phyloP scores from a whole-genome alignment of 2,329 filamentous ascomycete genomes.

The Xylaria sp. region DNA sequence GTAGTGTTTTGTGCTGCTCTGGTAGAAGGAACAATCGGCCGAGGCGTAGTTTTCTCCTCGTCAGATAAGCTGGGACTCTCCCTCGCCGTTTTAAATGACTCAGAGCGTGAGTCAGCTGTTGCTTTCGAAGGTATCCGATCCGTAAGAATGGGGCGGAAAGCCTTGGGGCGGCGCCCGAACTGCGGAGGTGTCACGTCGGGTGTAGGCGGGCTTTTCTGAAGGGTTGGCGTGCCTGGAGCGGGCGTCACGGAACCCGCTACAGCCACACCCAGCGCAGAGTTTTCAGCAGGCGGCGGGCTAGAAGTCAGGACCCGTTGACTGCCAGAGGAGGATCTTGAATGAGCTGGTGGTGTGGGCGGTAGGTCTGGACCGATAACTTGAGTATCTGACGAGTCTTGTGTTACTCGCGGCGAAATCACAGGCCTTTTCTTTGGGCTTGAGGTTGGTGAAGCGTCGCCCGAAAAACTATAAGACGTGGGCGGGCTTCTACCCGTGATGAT shows the following conservation, averaged over 20 bases:
- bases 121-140: slow-evolving; percentile 63
- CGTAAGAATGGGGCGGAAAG: slow-evolving; percentile 57
- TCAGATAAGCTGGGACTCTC: slow-evolving; percentile 72
- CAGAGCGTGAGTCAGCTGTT: slow-evolving; percentile 69
- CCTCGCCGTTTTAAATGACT: slow-evolving; percentile 77
- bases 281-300: slow-evolving; percentile 54
- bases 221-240: slow-evolving; percentile 67
- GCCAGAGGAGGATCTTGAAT: slow-evolving; percentile 67
- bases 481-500: slow-evolving; percentile 25
- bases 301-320: slow-evolving; percentile 57
- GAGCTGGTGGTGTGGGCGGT: slow-evolving; percentile 71
- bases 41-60: slow-evolving; percentile 57
- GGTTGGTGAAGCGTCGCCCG: slow-evolving; percentile 46
- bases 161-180: slow-evolving; percentile 54
- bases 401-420: slow-evolving; percentile 54
- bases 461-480: slow-evolving; percentile 42
- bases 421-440: slow-evolving; percentile 47
- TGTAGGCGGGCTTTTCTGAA: slow-evolving; percentile 75
- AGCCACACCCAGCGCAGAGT: slow-evolving; percentile 50
- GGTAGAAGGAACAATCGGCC: slow-evolving; percentile 52
- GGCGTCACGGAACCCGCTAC: slow-evolving; percentile 53
- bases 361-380: slow-evolving; percentile 59
- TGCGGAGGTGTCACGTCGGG: slow-evolving; percentile 80
- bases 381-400: slow-evolving; percentile 53
- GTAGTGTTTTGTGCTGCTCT: slow-evolving; percentile 58